phyloP scores from a whole-genome alignment of 306 rosid genomes.

The Herpetospermum pedunculosum region DNA sequence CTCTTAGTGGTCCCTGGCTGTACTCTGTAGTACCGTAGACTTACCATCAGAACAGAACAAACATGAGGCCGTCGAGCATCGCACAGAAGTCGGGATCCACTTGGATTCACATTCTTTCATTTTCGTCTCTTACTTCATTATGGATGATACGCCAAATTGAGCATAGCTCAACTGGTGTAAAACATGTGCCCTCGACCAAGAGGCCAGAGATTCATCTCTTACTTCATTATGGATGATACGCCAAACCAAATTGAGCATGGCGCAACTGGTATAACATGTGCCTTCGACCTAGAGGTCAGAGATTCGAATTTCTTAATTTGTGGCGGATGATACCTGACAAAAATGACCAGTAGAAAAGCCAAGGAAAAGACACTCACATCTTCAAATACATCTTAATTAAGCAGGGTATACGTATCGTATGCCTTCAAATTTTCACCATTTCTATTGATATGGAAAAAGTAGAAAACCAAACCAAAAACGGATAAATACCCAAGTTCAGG shows the following conservation, averaged over 20 bases:
- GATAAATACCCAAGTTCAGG: background rate
- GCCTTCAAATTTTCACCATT: background rate
- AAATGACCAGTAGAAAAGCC: background rate
- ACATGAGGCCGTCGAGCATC: background rate
- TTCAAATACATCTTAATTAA: background rate
- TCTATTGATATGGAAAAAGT: background rate
- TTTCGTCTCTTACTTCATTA: background rate
- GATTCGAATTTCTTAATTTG: no score
- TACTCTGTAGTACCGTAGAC: background rate
- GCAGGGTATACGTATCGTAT: background rate
- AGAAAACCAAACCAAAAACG: background rate
- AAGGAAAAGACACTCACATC: background rate
- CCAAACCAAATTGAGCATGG: no score
- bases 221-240: no score
- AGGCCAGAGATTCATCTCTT: no score
- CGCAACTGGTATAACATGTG: no score
- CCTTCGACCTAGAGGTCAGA: no score
- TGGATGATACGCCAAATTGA: no score
- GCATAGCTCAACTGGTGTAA: no score
- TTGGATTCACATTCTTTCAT: background rate
- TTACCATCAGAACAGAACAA: background rate
- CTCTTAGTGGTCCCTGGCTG: background rate
- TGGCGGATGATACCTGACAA: background rate
- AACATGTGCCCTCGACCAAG: no score
- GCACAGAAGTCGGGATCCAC: background rate